Base-by-base conservation (phyloP, 257 asterid genomes). In the Capsicum chinense region DNA sequence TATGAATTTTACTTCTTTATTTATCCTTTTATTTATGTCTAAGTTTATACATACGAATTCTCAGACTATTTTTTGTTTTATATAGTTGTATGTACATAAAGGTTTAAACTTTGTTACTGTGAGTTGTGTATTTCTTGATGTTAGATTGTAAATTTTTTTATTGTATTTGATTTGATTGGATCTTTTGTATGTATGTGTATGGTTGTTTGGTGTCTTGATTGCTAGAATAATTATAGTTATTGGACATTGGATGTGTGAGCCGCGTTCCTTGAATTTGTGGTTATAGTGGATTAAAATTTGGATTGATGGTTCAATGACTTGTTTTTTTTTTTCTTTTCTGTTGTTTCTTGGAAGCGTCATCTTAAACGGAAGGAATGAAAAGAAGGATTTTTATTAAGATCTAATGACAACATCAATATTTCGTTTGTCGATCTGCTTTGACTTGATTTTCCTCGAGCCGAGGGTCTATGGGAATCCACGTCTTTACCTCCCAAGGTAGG, bases 1-100 rank as follows among this genome's bases (percentile, higher is more conserved):
- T 95, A 90, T 47, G 90, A 47, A 14, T 82, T 84, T 89, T 87
- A 44, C 85, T 66, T 84, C 79, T 83, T 76, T 67, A 2, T 81
- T 79, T 83, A 78, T n/a, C 50, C 64, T 6, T 52, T 83, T 50
- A 9, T 62, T 71, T 81, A 26, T 4, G 5, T 33, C 48, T 78
- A 19, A 15, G 62, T 39, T 3, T 39, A 39, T 2, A 39, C 44
- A 81, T 56, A 57, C 56, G 37, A 83, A 70, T 79, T 80, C 1
- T 76, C 44, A 21, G 54, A 70, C 15, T 66, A 42, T 39, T 54
- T 76, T 84, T 39, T 62, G 71, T 52, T 21, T 7, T 15, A 57
- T 21, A 6, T 15, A 57, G 44, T 39, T 39, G 44, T 62, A 42
- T 70, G 85, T 56, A 15, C 76, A 70, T 56, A 66, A 52, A 83